These are phyloP conservation scores for Aethionema arabicum DNA, from an alignment of 345 rosid genomes.

Conservation along the genomic window DNA sequence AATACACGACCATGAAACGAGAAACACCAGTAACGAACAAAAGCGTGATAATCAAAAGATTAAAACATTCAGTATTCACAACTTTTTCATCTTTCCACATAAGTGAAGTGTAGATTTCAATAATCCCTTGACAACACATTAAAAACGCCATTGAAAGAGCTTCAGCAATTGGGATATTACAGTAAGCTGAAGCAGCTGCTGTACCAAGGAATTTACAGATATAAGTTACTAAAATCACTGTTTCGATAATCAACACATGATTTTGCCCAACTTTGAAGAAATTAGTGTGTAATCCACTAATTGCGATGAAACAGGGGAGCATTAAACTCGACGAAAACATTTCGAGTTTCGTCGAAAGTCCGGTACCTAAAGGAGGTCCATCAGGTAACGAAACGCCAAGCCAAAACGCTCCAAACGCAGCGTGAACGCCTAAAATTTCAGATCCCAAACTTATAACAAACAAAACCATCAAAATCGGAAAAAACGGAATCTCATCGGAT, in stretches of 20 bases:
- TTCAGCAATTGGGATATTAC: constrained; percentile 27
- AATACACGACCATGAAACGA: constrained; percentile 42
- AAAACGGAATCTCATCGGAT: constrained; percentile 32
- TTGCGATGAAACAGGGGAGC: constrained; percentile 39
- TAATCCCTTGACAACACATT: constrained; percentile 44
- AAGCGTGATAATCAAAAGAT: constrained; percentile 36
- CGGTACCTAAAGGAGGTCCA: constrained; percentile 42
- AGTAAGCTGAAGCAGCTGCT: constrained; percentile 27
- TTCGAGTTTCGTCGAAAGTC: constrained; percentile 35
- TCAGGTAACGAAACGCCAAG: constrained; percentile 37
- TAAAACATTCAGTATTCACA: constrained; percentile 35
- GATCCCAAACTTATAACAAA: constrained; percentile 21
- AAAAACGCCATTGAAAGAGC: constrained; percentile 34
- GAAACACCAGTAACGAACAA: constrained; percentile 39
- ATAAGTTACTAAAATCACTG: constrained; percentile 28
- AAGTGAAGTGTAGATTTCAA: constrained; percentile 35
- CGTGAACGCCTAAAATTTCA: constrained; percentile 35
- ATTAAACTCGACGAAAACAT: constrained; percentile 25
- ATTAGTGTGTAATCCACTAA: constrained; percentile 39
- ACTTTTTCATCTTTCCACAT: constrained; percentile 41
- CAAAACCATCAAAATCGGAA: constrained; percentile 24
- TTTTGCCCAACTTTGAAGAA: constrained; percentile 19
- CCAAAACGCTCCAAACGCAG: constrained; percentile 42
- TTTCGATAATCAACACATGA: constrained; percentile 23
- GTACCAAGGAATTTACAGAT: constrained; percentile 36